phyloP scores from a whole-genome alignment of 202 grass and related monocot genomes.

The Bolboschoenoplectus hybrid region DNA sequence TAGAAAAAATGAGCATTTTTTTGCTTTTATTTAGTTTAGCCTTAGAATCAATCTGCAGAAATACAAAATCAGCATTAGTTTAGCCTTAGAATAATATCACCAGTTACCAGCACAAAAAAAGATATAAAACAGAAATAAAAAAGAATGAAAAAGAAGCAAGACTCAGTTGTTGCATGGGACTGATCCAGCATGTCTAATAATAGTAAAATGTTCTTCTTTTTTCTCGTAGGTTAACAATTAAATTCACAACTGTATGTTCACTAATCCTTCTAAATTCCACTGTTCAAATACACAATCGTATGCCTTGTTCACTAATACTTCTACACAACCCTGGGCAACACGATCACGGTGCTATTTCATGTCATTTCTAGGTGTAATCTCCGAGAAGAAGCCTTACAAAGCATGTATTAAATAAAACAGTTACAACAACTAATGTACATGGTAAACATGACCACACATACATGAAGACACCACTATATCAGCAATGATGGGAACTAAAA shows the following conservation, averaged over 20 bases:
- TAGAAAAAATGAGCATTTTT: not conserved
- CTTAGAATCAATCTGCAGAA: not conserved
- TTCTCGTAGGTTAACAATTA: slow-evolving; percentile 20
- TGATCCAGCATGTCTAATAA: not conserved
- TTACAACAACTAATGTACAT: slow-evolving; percentile 44
- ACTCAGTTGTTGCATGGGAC: not conserved
- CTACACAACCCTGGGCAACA: not conserved
- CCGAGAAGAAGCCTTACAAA: slow-evolving; percentile 24
- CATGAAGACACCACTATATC: slow-evolving; percentile 21
- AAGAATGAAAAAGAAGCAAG: not conserved
- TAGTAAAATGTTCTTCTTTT: slow-evolving; percentile 16
- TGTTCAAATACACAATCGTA: slow-evolving; percentile 36
- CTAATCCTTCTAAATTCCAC: slow-evolving; percentile 19
- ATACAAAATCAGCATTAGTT: not conserved
- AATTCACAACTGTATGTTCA: slow-evolving; percentile 36
- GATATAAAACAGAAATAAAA: not conserved
- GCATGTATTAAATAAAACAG: slow-evolving; percentile 30
- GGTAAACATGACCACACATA: slow-evolving; percentile 21
- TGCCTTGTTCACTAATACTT: slow-evolving; percentile 13
- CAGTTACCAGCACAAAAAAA: not conserved
- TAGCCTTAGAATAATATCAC: too few relatives aligned
- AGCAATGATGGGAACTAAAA: slow-evolving; percentile 30
- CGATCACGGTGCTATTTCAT: slow-evolving; percentile 6
- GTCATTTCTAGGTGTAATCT: slow-evolving; percentile 20
- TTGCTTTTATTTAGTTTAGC: not conserved